Conservation (phyloP, 257 asterid genomes). For the Misopates orontium region DNA sequence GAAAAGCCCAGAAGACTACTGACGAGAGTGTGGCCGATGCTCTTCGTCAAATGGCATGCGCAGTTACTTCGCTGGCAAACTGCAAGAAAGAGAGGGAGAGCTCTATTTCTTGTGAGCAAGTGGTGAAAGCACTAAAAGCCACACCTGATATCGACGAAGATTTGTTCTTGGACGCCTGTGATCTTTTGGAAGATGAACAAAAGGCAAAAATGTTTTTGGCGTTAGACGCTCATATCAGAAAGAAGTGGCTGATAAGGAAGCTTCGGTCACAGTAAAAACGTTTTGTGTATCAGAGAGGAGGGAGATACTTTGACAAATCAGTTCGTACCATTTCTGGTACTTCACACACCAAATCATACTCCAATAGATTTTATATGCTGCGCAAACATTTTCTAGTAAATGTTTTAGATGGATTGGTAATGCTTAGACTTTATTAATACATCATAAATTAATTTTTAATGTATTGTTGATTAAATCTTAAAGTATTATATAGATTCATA, state of each 20-base stretch:
- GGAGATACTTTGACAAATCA: too few species aligned
- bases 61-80: background rate
- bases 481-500: too few species aligned
- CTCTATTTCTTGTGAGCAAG: background rate
- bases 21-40: background rate
- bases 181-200: background rate
- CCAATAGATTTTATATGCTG: too few species aligned
- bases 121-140: background rate
- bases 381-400: too few species aligned
- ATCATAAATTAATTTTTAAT: too few species aligned
- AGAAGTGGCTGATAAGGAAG: conserved; percentile 3
- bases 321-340: too few species aligned
- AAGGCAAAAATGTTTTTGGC: background rate
- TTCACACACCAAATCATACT: too few species aligned
- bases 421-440: too few species aligned
- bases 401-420: too few species aligned
- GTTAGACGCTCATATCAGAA: background rate
- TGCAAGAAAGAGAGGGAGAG: background rate
- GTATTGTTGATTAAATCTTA: too few species aligned
- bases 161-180: conserved; percentile 1
- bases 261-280: background rate
- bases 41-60: background rate
- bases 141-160: background rate
- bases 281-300: background rate
- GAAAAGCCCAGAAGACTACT: background rate